These are phyloP conservation scores for Claviceps quebecensis DNA, from an alignment of 2,329 filamentous ascomycete genomes.

Conservation along the genomic window DNA sequence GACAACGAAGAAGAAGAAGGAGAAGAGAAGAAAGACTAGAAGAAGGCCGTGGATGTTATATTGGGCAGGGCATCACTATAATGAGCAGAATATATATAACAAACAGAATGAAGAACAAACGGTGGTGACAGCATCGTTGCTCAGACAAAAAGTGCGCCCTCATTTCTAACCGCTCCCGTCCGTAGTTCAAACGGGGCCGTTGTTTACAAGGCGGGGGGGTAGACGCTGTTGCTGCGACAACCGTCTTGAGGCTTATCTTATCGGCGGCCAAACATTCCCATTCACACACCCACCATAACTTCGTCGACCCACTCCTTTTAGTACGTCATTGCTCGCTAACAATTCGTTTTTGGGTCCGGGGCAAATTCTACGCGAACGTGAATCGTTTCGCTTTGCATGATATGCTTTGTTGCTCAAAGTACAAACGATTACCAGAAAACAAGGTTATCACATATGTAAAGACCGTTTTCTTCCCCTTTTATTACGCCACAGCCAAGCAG, in stretches of 20 bases:
- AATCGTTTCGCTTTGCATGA: too few relatives aligned
- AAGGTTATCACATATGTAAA: too few relatives aligned
- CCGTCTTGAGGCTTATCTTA: conserved; percentile 11
- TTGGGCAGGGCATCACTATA: background rate
- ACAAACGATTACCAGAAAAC: too few relatives aligned
- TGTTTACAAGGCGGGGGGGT: conserved; percentile 12
- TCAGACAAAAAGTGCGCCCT: background rate
- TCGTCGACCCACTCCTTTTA: too few relatives aligned
- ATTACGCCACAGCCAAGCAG: too few relatives aligned
- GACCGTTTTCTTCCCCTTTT: too few relatives aligned
- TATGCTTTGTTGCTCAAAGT: too few relatives aligned
- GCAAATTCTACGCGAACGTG: too few relatives aligned
- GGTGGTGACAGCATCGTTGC: background rate
- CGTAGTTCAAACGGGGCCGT: conserved; percentile 1
- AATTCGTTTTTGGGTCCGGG: too few relatives aligned
- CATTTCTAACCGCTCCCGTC: background rate
- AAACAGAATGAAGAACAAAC: background rate
- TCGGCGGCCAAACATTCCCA: background rate
- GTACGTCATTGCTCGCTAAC: too few relatives aligned
- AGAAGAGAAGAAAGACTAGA: background rate
- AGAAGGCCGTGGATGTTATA: background rate
- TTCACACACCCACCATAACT: too few relatives aligned
- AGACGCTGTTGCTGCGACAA: conserved; percentile 12
- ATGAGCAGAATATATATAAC: background rate
- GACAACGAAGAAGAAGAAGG: background rate